Evolutionary conservation across 352 stramenopile genomes (phyloP).

Genomic region (Globisporangium ultimum): DNA sequence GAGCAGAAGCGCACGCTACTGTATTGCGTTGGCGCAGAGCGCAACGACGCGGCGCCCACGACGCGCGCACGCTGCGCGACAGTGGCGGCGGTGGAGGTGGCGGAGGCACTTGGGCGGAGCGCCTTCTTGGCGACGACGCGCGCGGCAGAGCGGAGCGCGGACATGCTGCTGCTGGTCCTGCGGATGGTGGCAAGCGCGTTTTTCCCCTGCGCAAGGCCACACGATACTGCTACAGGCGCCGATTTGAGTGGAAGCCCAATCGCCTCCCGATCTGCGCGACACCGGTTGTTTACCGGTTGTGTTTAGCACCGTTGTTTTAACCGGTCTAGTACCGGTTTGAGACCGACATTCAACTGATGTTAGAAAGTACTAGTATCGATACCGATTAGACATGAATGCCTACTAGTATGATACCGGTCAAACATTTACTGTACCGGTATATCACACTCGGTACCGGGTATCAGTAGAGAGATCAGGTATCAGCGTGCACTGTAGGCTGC

Average conservation of each 20-base stretch:
- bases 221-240: constrained; percentile 4
- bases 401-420: no score
- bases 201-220: constrained; percentile 6
- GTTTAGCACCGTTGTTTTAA: neutral
- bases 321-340: neutral
- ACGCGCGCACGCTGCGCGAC: constrained; percentile 5
- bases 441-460: no score
- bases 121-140: constrained; percentile 14
- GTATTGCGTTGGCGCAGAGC: neutral
- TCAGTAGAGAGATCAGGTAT: no score
- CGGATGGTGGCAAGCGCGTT: neutral
- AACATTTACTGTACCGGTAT: no score
- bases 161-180: constrained; percentile 13
- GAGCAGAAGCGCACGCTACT: constrained; percentile 25
- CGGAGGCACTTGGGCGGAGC: constrained; percentile 2
- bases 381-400: no score
- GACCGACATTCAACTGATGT: no score
- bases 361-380: no score
- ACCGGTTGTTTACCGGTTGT: no score
- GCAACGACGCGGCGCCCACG: neutral
- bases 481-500: no score
- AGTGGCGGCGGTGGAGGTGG: constrained; percentile 5
- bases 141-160: constrained; percentile 24
- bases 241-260: constrained; percentile 9
- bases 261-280: neutral